These are phyloP conservation scores for Apiotrichum domesticum DNA, from an alignment of 1,284 basidiomycete species.

Conservation along the genomic window DNA sequence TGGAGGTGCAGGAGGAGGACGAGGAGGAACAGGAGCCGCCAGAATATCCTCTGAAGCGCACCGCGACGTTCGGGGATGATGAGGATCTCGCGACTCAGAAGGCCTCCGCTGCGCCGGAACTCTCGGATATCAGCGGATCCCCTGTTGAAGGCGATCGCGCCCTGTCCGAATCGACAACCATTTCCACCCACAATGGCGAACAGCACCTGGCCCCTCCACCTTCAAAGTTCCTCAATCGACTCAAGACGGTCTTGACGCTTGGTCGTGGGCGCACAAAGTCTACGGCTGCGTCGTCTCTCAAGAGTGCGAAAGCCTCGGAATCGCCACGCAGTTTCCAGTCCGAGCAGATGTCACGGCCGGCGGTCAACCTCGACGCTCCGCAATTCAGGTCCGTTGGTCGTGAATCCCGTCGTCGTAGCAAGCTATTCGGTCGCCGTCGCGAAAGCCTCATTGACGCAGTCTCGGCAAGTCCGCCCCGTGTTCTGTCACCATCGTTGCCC, in stretches of 20 bases:
- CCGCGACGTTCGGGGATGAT: conserved; percentile 18
- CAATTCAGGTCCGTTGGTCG: conserved; percentile 6
- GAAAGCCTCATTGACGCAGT: neutral
- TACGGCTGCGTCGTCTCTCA: neutral
- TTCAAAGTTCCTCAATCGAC: conserved; percentile 8
- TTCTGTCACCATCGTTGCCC: neutral
- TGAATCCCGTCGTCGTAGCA: conserved; percentile 4
- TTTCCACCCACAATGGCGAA: neutral
- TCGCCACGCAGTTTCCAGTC: conserved; percentile 16
- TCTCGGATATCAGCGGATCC: conserved; percentile 10
- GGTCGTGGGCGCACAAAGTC: neutral
- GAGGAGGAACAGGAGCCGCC: conserved; percentile 10
- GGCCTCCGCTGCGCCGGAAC: conserved; percentile 4
- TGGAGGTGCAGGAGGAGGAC: conserved; percentile 17
- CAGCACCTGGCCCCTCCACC: neutral
- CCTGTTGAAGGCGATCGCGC: conserved; percentile 5
- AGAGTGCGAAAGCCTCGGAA: neutral
- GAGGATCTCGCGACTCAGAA: conserved; percentile 4
- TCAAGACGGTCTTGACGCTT: conserved; percentile 10
- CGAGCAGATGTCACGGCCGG: conserved; percentile 2
- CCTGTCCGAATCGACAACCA: neutral
- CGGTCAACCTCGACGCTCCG: neutral
- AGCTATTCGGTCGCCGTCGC: conserved; percentile 6
- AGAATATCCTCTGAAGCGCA: conserved; percentile 13
- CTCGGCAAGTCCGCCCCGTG: neutral